Evolutionary conservation across 106 monocot genomes (phyloP).

Genomic region (Apostasia shenzhenica): DNA sequence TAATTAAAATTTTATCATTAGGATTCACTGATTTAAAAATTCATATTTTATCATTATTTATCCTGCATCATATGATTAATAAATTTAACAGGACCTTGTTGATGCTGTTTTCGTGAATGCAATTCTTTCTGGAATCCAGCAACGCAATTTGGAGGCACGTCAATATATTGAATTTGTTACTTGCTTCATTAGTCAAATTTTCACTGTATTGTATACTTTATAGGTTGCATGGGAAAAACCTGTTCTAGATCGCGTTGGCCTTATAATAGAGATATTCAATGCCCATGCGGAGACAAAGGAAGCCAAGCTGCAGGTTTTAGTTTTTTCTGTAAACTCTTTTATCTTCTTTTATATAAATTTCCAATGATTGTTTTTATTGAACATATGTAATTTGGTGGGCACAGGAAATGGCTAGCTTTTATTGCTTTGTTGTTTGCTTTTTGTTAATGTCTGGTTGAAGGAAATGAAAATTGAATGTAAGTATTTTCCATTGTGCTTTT

Average conservation of each 20-base stretch:
- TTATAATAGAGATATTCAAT: constrained; percentile 97
- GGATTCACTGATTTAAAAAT: no score
- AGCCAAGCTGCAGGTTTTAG: constrained; percentile 86
- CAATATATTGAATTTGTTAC: not conserved
- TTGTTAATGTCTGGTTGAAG: not conserved
- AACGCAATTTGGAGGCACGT: constrained; percentile 89
- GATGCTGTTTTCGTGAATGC: constrained; percentile 95
- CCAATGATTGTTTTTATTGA: no score
- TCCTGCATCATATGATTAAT: no score
- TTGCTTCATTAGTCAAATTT: not conserved
- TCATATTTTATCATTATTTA: no score
- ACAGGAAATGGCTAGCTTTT: no score
- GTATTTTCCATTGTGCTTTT: constrained; percentile 5
- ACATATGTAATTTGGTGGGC: no score
- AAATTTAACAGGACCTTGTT: constrained; percentile 38
- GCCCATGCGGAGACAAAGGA: constrained; percentile 99
- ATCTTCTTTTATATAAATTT: not conserved
- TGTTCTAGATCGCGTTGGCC: constrained; percentile 86
- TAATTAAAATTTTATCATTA: no score
- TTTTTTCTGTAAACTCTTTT: not conserved
- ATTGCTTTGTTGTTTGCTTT: no score
- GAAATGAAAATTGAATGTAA: not conserved
- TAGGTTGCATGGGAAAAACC: constrained; percentile 83
- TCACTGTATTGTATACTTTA: constrained; percentile 4
- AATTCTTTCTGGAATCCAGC: constrained; percentile 90